phyloP scores from a whole-genome alignment of 2,329 filamentous ascomycete genomes.

The Leptographium lundbergii region DNA sequence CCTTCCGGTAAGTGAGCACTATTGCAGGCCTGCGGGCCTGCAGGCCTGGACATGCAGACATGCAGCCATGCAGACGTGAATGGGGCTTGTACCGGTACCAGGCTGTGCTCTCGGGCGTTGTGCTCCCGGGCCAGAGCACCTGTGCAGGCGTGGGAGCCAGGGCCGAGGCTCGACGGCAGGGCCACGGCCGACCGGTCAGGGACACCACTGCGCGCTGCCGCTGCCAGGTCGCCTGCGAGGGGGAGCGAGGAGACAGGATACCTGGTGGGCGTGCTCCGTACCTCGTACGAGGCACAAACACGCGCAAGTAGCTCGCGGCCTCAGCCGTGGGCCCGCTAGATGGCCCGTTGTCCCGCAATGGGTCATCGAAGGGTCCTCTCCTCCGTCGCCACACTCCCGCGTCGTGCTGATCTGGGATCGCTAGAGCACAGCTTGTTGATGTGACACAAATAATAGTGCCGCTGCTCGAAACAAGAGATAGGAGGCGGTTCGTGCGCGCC shows the following conservation, averaged over 20 bases:
- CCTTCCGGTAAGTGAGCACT: background rate
- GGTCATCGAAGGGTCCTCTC: background rate
- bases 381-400: background rate
- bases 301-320: background rate
- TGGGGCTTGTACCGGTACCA: background rate
- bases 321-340: conserved; percentile 2
- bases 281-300: background rate
- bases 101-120: background rate
- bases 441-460: background rate
- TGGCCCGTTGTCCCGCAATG: conserved; percentile 1
- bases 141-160: background rate
- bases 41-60: too few relatives aligned
- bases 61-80: background rate
- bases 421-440: background rate
- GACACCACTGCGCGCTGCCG: too few relatives aligned
- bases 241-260: too few relatives aligned
- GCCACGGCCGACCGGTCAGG: too few relatives aligned
- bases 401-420: background rate
- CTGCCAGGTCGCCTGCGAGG: background rate
- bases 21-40: too few relatives aligned
- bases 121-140: too few relatives aligned
- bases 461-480: background rate
- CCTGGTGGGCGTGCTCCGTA: background rate
- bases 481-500: background rate
- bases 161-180: too few relatives aligned